phyloP scores from a whole-genome alignment of 1,139 yeast species.

The Candida dubliniensis region DNA sequence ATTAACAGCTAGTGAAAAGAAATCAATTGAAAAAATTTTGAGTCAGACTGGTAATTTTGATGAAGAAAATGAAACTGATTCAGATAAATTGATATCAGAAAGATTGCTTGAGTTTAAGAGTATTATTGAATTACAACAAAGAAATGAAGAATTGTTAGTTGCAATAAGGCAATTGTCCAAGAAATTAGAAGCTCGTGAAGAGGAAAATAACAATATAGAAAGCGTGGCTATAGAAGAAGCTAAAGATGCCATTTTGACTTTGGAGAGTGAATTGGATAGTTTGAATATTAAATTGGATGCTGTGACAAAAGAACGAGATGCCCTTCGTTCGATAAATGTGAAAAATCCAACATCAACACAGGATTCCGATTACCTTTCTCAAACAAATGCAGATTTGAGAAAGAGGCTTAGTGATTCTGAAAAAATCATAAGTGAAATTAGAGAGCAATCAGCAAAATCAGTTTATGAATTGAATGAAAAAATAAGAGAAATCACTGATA shows the following conservation, averaged over 20 bases:
- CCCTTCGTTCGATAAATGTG: slow-evolving; percentile 43
- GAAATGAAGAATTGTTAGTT: slow-evolving; percentile 68
- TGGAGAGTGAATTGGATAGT: slow-evolving; percentile 62
- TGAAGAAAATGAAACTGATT: slow-evolving; percentile 51
- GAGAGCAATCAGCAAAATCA: slow-evolving; percentile 25
- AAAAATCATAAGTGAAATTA: slow-evolving; percentile 29
- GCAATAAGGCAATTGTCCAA: slow-evolving; percentile 70
- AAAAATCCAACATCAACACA: slow-evolving; percentile 13
- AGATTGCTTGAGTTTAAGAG: slow-evolving; percentile 70
- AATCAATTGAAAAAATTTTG: slow-evolving; percentile 48
- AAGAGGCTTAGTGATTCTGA: slow-evolving; percentile 31
- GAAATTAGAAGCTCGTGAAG: slow-evolving; percentile 58
- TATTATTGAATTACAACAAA: slow-evolving; percentile 66
- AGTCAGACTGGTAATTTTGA: slow-evolving; percentile 32
- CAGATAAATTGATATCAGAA: slow-evolving; percentile 69
- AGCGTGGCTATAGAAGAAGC: slow-evolving; percentile 72
- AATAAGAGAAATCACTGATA: slow-evolving; percentile 24
- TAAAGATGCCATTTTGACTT: slow-evolving; percentile 65
- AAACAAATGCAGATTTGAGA: slow-evolving; percentile 29
- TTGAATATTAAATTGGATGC: slow-evolving; percentile 53
- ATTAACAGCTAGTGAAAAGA: slow-evolving; percentile 56
- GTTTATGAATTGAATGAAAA: slow-evolving; percentile 28
- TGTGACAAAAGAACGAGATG: slow-evolving; percentile 63
- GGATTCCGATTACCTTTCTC: slow-evolving; percentile 28
- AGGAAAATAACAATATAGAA: slow-evolving; percentile 46